Conservation (phyloP, 2,329 filamentous ascomycete species). For the Aspergillus neoniger region DNA sequence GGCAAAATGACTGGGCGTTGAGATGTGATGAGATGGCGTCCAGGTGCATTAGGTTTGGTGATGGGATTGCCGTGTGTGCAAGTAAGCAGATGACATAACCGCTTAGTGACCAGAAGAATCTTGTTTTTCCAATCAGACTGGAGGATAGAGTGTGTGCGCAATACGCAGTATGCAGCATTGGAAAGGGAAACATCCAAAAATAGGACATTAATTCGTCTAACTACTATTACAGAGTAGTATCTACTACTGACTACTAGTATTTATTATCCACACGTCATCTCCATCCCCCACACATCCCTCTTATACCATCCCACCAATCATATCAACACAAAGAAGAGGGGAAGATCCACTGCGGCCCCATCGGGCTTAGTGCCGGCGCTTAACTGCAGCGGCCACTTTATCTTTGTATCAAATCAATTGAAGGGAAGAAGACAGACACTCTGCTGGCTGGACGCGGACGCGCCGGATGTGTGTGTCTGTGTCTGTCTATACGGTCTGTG, state of each 20-base stretch:
- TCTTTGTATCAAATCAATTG: too few species aligned
- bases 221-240: background rate
- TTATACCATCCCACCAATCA: background rate
- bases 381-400: slow-evolving; percentile 15
- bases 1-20: slow-evolving; percentile 11
- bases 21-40: slow-evolving; percentile 17
- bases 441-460: background rate
- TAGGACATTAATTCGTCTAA: background rate
- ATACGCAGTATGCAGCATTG: too few species aligned
- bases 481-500: too few species aligned
- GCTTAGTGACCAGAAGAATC: background rate
- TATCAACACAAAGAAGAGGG: background rate
- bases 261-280: background rate
- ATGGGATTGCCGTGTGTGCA: background rate
- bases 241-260: too few species aligned
- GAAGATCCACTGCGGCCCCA: slow-evolving; percentile 1
- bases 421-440: background rate
- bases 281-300: slow-evolving; percentile 15
- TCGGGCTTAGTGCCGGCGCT: slow-evolving; percentile 23
- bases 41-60: slow-evolving; percentile 16
- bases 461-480: background rate
- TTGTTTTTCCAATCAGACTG: too few species aligned
- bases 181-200: background rate
- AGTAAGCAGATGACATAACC: background rate
- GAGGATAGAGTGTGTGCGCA: too few species aligned